phyloP scores from a whole-genome alignment of 805 yeast species.

The Alloascoidea africana region DNA sequence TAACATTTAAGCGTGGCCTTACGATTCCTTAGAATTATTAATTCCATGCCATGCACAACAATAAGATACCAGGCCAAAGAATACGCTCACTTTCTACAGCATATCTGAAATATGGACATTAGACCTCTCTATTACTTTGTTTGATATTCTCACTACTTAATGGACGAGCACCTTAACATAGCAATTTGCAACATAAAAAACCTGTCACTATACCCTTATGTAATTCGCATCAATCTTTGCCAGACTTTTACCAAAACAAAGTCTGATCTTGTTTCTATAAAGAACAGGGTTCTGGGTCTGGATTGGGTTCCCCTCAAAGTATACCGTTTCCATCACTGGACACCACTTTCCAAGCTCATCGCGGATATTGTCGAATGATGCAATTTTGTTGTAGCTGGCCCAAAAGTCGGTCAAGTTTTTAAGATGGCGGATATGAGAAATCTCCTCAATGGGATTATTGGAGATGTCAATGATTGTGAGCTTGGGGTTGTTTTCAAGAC shows the following conservation, averaged over 20 bases:
- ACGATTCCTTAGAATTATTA: too few species aligned
- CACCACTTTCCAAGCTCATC: constrained; percentile 41
- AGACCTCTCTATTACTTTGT: too few species aligned
- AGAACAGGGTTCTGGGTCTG: constrained; percentile 61
- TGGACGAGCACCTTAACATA: too few species aligned
- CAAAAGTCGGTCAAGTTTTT: constrained; percentile 75
- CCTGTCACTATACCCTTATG: constrained; percentile 16
- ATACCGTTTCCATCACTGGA: constrained; percentile 67
- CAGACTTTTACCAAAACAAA: constrained; percentile 57
- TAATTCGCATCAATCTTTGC: constrained; percentile 88
- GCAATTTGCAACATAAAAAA: too few species aligned
- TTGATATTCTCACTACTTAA: too few species aligned
- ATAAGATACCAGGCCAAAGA: too few species aligned
- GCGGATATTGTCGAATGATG: constrained; percentile 54
- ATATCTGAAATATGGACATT: too few species aligned
- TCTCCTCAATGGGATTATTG: constrained; percentile 44
- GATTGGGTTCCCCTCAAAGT: constrained; percentile 87
- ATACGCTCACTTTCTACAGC: too few species aligned
- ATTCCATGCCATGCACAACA: too few species aligned
- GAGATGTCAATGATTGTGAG: constrained; percentile 71
- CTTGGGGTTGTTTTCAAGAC: constrained; percentile 53
- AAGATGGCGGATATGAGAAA: constrained; percentile 55
- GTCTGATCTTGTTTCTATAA: constrained; percentile 68
- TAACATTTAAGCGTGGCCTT: too few species aligned
- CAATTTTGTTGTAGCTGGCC: constrained; percentile 71